A percentile compares a stretch with the other conserved stretches of the same genome.
phyloP scores from a whole-genome alignment of 306 rosid species.

The Pyrus pyrifolia region DNA sequence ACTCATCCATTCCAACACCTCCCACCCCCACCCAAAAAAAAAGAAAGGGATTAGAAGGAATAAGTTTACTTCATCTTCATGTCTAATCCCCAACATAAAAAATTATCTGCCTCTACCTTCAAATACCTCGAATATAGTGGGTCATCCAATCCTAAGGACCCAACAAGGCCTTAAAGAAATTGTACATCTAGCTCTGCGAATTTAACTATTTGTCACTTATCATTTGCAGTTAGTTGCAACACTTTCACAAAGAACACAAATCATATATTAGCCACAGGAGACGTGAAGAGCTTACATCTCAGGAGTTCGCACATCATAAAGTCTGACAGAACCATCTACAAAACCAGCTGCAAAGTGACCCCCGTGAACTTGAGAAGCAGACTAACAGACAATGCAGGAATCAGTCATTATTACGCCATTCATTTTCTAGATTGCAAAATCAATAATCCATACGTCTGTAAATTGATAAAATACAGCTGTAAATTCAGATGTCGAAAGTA shows the following conservation, averaged over 20 bases:
- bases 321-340: slow-evolving; percentile 78
- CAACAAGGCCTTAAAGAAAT: background rate
- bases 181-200: background rate
- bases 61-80: no score
- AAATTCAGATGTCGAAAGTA: background rate
- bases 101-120: no score
- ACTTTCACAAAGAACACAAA: background rate
- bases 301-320: slow-evolving; percentile 81
- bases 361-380: slow-evolving; percentile 95
- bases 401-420: background rate
- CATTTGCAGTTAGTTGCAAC: background rate
- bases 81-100: no score
- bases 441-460: background rate
- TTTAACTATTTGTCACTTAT: background rate
- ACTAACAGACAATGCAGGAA: slow-evolving; percentile 33
- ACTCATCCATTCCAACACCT: no score
- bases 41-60: no score
- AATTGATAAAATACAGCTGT: background rate
- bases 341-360: slow-evolving; percentile 97
- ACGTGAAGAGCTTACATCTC: slow-evolving; percentile 54
- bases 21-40: no score
- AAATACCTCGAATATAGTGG: background rate
- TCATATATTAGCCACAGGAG: background rate
- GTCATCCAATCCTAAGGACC: background rate
- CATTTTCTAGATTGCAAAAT: background rate